Evolutionary conservation across 306 rosid species (phyloP), one percentile per base, ranked within the genome.

Genomic region (Astragalus membranaceus): DNA sequence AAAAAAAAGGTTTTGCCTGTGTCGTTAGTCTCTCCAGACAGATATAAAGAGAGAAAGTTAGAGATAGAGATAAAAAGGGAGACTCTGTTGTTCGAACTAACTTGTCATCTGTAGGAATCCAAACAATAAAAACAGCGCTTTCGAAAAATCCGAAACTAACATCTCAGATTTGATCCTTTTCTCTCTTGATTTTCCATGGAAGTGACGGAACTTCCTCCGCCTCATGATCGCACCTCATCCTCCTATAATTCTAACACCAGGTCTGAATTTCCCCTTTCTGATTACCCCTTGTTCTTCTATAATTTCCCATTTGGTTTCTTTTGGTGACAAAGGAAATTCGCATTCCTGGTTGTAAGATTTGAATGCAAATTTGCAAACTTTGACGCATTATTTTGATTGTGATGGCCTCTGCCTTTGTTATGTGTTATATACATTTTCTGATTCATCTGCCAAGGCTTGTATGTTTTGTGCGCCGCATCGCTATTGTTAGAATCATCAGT

Each of bases 241-340:
- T 78, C 82, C 17, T 12, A 41, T 35, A 67, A 64, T 58, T 69
- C 53, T 26, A 81, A 14, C 68, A 35, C 33, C 65, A 63, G 87
- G 92, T 87, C 26, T 66, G 78, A 72, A 63, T 63, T 64, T 47
- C 29, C 11, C 13, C n/a, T n/a, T n/a, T n/a, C n/a, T n/a, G n/a
- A 63, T 63, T 64, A 41, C 29, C 11, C 13, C 36, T 42, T 13
- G 59, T 32, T 33, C 11, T 33, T 69, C 39, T 7, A 70, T 74
- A 15, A 23, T 61, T 53, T 50, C 51, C 56, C 16, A 8, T 71
- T 57, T 44, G 36, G 9, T 72, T 60, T 30, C 23, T 46, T 47
- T 29, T 29, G 10, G 8, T 14, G 42, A 49, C 10, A 30, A 3
- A n/a, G 16, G 29, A 46, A 46, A 46, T 26, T 64, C 4, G 16